Percentiles rank a stretch among this genome's conserved stretches.
phyloP scores from a whole-genome alignment of 2,329 filamentous ascomycete species.

The Fusarium sp. region DNA sequence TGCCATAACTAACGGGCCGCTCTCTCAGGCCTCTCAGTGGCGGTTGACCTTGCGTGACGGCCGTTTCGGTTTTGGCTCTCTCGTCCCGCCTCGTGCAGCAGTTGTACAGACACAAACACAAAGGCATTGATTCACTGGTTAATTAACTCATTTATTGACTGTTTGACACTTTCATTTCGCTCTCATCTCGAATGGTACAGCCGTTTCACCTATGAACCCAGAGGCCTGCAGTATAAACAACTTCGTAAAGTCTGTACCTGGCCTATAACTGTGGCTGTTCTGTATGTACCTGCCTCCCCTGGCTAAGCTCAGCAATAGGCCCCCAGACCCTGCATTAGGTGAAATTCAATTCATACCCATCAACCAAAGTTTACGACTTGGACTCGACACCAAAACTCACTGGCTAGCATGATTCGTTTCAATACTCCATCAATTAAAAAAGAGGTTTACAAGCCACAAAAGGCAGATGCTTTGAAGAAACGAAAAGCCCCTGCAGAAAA shows the following conservation, averaged over 20 bases:
- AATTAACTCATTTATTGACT: background rate
- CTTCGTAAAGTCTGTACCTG: background rate
- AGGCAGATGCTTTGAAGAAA: background rate
- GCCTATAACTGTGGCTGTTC: constrained; percentile 14
- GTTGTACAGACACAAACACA: constrained; percentile 8
- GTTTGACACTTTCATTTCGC: constrained; percentile 20
- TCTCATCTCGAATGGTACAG: constrained; percentile 25
- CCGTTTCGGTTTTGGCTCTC: constrained; percentile 21
- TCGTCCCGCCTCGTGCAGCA: constrained; percentile 25
- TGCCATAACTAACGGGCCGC: constrained; percentile 13
- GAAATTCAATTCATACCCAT: constrained; percentile 3
- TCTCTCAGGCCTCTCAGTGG: constrained; percentile 19
- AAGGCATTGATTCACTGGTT: background rate
- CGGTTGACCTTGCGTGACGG: constrained; percentile 13
- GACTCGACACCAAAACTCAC: background rate
- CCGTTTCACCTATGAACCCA: constrained; percentile 20
- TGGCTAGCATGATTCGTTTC: constrained; percentile 2
- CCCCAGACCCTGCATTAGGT: constrained; percentile 23
- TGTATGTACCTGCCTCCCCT: constrained; percentile 11
- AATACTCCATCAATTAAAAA: background rate
- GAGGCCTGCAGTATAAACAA: background rate
- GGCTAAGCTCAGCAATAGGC: constrained; percentile 4
- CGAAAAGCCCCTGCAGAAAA: constrained; percentile 13
- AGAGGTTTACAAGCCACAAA: background rate
- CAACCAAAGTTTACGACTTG: background rate